Evolutionary conservation across 176 grass and related monocot species (phyloP).

Genomic region (Oryza longistaminata): DNA sequence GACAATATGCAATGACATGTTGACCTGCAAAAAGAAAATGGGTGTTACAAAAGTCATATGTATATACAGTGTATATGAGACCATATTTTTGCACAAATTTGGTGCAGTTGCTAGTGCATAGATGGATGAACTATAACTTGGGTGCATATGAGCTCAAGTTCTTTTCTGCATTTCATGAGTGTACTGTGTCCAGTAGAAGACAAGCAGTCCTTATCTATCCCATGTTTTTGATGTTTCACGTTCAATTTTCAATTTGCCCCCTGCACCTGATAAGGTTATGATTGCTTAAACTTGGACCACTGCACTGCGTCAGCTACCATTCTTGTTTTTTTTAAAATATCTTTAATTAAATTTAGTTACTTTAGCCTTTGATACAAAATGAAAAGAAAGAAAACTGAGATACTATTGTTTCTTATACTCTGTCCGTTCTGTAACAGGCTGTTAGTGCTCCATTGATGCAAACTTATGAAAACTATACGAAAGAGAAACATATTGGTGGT

Average conservation of each 20-base stretch:
- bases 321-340: neutral
- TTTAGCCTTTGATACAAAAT: neutral
- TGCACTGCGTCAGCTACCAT: neutral
- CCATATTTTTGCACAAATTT: neutral
- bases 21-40: neutral
- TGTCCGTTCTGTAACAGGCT: conserved; percentile 27
- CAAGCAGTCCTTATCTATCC: neutral
- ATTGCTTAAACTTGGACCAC: neutral
- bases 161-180: neutral
- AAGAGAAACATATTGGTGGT: conserved; percentile 46
- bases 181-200: neutral
- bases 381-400: neutral
- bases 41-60: neutral
- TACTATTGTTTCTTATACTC: conserved; percentile 13
- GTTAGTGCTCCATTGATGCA: conserved; percentile 51
- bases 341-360: conserved; percentile 9
- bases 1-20: neutral
- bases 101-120: neutral
- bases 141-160: neutral
- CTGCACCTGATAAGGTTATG: conserved; percentile 5
- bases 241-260: conserved; percentile 11
- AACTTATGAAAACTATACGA: conserved; percentile 47
- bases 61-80: neutral
- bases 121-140: neutral
- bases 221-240: conserved; percentile 6